Base-by-base conservation (phyloP, 371 early-diverging fungal genomes). In the Apophysomyces elegans region DNA sequence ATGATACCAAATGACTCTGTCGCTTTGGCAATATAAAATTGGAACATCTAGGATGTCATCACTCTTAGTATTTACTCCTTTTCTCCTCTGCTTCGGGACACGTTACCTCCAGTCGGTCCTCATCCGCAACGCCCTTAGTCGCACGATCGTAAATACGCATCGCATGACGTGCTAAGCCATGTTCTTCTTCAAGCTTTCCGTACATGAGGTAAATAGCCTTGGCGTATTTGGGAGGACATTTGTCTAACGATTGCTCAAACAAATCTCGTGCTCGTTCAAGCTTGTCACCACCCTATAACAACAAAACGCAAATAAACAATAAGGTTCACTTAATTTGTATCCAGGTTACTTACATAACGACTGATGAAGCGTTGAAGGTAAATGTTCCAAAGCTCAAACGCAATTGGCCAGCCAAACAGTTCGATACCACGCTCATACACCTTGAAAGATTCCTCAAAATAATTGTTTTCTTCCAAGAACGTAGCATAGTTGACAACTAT, bases 391-490 rank as follows among this genome's bases (percentile, higher is more conserved):
- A 99, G 80, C 68, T 99, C 99, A 73, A 96, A 93, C 1, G 99
- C 97, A 65, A 96, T 91, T 0, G 99, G 99, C 79, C 93, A 98
- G 5, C 95, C 95, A 75, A 99, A 98, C 35, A 91, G 78, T 38
- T 92, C 95, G 65, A 99, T 95, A 39, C 98, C 99, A 68, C 96
- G 93, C 70, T 99, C 99, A 74, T 96, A 99, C 1, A 93, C 87
- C 71, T 90, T 89, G 86, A 93, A 99, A 26, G 91, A 88, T 70
- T 97, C 99, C 79, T 99, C 99, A 74, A 89, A 96, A 83, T 90
- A 95, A 57, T 88, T 84, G 66, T 93, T 83, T 61, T 95, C 95
- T 71, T 97, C 96, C 69, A 98, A 84, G 67, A 93, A 96, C 26
- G 78, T 81, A 26, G 95, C 96, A 74, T 95, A 98, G 74, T 98